These are phyloP conservation scores for Claviceps africana DNA, from an alignment of 2,329 filamentous ascomycete species.

Conservation along the genomic window DNA sequence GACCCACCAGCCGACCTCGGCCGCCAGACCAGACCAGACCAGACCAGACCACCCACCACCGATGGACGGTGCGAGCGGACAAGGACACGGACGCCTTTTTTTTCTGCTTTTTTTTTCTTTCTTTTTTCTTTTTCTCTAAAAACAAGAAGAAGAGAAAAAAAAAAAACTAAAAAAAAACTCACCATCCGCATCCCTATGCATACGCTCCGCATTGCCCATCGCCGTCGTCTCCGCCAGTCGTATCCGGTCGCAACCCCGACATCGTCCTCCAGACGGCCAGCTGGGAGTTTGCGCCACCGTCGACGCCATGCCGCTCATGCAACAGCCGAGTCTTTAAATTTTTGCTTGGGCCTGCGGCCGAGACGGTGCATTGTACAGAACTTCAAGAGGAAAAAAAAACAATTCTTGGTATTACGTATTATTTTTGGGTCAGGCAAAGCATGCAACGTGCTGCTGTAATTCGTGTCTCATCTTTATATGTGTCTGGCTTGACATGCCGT, in stretches of 20 bases:
- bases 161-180: too few relatives aligned
- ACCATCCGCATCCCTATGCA: not conserved
- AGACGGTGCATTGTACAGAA: not conserved
- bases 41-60: not conserved
- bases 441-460: not conserved
- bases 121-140: too few relatives aligned
- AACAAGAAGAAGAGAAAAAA: too few relatives aligned
- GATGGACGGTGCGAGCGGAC: not conserved
- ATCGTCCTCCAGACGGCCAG: slow-evolving; percentile 2
- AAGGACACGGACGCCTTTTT: not conserved
- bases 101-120: not conserved
- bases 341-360: not conserved
- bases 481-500: too few relatives aligned
- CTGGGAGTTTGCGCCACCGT: not conserved
- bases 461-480: not conserved
- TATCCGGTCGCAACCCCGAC: slow-evolving; percentile 6
- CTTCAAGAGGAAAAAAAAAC: not conserved
- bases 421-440: not conserved
- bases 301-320: not conserved
- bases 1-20: not conserved
- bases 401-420: too few relatives aligned
- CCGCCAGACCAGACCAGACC: too few relatives aligned
- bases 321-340: not conserved
- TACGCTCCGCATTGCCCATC: not conserved
- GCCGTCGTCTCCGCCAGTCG: not conserved